phyloP scores from a whole-genome alignment of 768 basidiomycete species.

The Leccinum aurantiacum region DNA sequence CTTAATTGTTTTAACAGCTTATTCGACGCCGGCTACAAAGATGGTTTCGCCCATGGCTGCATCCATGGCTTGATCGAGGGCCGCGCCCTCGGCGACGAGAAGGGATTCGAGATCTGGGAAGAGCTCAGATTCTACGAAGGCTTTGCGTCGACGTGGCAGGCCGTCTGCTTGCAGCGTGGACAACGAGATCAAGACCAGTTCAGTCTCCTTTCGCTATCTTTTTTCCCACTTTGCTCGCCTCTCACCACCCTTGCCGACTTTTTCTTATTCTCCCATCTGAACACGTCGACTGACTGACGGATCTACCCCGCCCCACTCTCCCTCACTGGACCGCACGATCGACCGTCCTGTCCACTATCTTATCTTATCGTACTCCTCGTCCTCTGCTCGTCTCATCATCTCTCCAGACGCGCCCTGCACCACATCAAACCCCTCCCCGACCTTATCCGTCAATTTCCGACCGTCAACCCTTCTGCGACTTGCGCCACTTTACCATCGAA shows the following conservation, averaged over 20 bases:
- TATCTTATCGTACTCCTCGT: too few species aligned
- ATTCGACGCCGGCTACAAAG: constrained; percentile 73
- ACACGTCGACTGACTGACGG: background rate
- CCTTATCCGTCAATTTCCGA: constrained; percentile 75
- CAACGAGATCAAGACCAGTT: constrained; percentile 9
- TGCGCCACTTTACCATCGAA: constrained; percentile 1
- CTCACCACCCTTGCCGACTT: too few species aligned
- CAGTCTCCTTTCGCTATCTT: background rate
- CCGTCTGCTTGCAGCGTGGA: constrained; percentile 42
- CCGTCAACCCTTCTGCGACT: constrained; percentile 58
- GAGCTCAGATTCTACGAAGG: constrained; percentile 95
- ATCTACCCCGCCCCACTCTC: background rate
- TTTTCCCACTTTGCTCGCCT: too few species aligned
- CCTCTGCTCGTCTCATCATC: background rate
- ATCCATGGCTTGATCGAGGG: constrained; percentile 93
- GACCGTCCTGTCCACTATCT: background rate
- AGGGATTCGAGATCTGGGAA: constrained; percentile 96
- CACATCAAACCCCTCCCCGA: constrained; percentile 71
- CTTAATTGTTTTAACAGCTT: constrained; percentile 50
- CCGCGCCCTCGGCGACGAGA: constrained; percentile 81
- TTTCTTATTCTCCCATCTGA: too few species aligned
- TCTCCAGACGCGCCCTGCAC: constrained; percentile 51
- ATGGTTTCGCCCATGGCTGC: constrained; percentile 81
- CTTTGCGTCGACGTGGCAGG: constrained; percentile 70
- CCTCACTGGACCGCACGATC: background rate